Base-by-base conservation (phyloP, 305 asterid genomes). In the Solanum chacoense region DNA sequence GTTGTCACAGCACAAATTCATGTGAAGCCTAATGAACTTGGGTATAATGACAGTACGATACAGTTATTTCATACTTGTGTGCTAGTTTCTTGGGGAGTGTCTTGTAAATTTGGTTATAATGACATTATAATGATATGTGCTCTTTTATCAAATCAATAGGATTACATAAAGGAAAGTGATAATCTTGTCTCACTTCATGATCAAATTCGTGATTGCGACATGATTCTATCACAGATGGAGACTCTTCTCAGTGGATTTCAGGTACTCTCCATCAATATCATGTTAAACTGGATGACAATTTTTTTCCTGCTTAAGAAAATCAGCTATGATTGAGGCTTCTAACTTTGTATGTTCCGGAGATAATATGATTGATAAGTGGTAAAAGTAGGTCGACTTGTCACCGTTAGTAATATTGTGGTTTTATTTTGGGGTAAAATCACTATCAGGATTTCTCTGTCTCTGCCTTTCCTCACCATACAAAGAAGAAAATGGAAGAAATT, bases 161-260 rank as follows among this genome's bases (percentile, higher is more conserved):
- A 97, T 91, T 97, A 97, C 92, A 96, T 97, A 18, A 94, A 94
- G 92, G 99, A 97, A 93, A 97, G 99, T 91, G 99, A 97, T 92
- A 96, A 96, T 94, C 91, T 97, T 69, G 94, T 97, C 88, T 96
- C 99, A 32, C 98, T 97, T 89, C 99, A 97, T 88, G 99, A 97
- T 91, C 98, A 97, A 92, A 97, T 97, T 91, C 98, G 92, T 90
- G 98, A 96, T 90, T 97, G 99, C 88, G 99, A 97, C 90, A 91
- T 94, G 87, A 97, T 97, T 86, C 94, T 97, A 63, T 94, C 97
- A 11, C 99, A 96, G 90, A 97, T 97, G 99, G 99, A 96, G 92
- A 94, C 95, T 77, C 95, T 97, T 83, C 99, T 97, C 59, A 92
- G 96, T 90, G 99, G 99, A 83, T 97, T 97, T 91, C 99, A 96